Conservation (phyloP, 1,139 yeast species). For the Saccharomyces hybrid region DNA sequence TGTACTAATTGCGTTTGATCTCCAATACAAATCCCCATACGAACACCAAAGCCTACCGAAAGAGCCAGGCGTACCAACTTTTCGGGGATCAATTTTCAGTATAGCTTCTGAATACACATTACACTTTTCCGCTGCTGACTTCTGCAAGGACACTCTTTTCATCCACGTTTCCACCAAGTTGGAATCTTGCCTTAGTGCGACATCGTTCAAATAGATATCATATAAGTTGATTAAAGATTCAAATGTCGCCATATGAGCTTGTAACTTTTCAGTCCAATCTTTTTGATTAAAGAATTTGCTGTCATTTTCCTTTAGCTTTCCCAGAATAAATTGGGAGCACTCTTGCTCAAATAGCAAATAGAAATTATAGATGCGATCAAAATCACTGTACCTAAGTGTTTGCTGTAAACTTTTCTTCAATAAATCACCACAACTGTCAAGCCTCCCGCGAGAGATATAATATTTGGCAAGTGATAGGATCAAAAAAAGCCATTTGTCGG, state of each 20-base stretch:
- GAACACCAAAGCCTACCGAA: constrained; percentile 58
- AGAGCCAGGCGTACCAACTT: constrained; percentile 36
- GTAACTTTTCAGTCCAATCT: constrained; percentile 27
- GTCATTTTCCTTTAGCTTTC: constrained; percentile 22
- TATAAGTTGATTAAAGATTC: constrained; percentile 52
- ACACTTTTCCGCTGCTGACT: constrained; percentile 38
- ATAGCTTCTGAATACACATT: constrained; percentile 62
- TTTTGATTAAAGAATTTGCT: constrained; percentile 11
- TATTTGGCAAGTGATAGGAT: constrained; percentile 46
- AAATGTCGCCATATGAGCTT: constrained; percentile 43
- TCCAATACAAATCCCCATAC: constrained; percentile 61
- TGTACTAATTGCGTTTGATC: constrained; percentile 46
- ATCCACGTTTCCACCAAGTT: constrained; percentile 66
- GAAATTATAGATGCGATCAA: constrained; percentile 56
- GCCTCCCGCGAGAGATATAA: constrained; percentile 36
- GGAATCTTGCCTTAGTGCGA: constrained; percentile 53
- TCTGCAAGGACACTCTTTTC: constrained; percentile 41
- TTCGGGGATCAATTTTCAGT: constrained; percentile 55
- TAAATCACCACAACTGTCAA: constrained; percentile 40
- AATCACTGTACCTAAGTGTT: constrained; percentile 52
- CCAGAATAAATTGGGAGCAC: constrained; percentile 36
- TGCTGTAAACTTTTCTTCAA: constrained; percentile 27
- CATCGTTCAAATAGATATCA: constrained; percentile 54
- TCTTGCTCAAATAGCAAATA: constrained; percentile 58
- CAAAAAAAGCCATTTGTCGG: constrained; percentile 54